phyloP scores from a whole-genome alignment of 2,329 filamentous ascomycete genomes.

The Hypoxylon sp. region DNA sequence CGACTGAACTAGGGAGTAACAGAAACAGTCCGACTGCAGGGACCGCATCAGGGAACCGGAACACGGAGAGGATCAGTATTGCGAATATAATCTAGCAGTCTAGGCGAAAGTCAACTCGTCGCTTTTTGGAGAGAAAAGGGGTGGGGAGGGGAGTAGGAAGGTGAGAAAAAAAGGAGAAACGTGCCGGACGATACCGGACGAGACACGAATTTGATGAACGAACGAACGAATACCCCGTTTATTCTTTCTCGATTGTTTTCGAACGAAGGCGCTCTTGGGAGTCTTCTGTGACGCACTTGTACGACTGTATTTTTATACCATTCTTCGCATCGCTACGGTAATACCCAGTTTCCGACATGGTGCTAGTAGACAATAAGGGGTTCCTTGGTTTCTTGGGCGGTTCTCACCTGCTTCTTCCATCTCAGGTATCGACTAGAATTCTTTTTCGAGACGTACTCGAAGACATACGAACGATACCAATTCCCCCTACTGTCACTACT shows the following conservation, averaged over 20 bases:
- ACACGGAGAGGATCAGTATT: slow-evolving; percentile 62
- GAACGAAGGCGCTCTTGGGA: slow-evolving; percentile 41
- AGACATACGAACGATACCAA: slow-evolving; percentile 27
- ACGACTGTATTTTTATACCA: slow-evolving; percentile 44
- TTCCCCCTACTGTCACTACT: slow-evolving; percentile 39
- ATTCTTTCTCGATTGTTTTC: slow-evolving; percentile 37
- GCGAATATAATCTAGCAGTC: slow-evolving; percentile 60
- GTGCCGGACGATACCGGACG: slow-evolving; percentile 37
- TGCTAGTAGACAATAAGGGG: slow-evolving; percentile 37
- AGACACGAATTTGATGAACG: slow-evolving; percentile 47
- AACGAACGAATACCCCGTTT: slow-evolving; percentile 50
- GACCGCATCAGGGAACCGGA: slow-evolving; percentile 54
- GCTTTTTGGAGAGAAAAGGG: too few species aligned
- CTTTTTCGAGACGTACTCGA: slow-evolving; percentile 14
- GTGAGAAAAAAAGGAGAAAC: slow-evolving; percentile 8
- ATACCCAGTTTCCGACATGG: slow-evolving; percentile 41
- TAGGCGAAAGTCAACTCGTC: not conserved
- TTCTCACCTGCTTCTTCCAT: slow-evolving; percentile 18
- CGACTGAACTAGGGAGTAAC: slow-evolving; percentile 47
- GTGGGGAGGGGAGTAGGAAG: not conserved
- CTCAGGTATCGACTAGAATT: slow-evolving; percentile 20
- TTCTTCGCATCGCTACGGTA: slow-evolving; percentile 44
- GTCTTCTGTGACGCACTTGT: slow-evolving; percentile 38
- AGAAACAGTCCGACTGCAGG: slow-evolving; percentile 55
- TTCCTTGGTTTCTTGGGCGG: slow-evolving; percentile 14